phyloP scores from a whole-genome alignment of 305 asterid genomes.

The Fraxinus nigra region DNA sequence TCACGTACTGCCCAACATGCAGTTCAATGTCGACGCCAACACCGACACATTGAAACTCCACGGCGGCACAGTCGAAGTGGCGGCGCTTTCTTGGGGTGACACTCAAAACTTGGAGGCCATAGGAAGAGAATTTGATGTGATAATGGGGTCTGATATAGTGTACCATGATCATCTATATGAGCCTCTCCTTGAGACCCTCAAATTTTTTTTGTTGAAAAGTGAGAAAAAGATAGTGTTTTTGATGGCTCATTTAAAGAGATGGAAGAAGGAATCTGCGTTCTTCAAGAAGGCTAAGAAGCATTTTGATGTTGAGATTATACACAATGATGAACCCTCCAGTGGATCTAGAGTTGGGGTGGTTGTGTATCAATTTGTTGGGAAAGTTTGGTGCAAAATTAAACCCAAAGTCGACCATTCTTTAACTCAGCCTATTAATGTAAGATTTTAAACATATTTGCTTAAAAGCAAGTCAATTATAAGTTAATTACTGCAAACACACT shows the following conservation, averaged over 20 bases:
- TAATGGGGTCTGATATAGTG: constrained; percentile 76
- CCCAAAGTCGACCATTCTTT: not conserved
- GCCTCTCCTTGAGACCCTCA: constrained; percentile 56
- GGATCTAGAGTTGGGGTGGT: constrained; percentile 78
- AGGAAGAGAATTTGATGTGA: constrained; percentile 57
- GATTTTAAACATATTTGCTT: not conserved
- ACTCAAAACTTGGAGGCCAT: constrained; percentile 45
- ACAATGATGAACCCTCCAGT: constrained; percentile 37
- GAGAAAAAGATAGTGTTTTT: constrained; percentile 44
- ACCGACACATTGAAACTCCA: constrained; percentile 30
- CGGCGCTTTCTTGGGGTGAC: constrained; percentile 75
- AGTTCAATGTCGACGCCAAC: constrained; percentile 57
- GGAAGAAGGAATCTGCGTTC: constrained; percentile 70
- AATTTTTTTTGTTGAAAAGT: constrained; percentile 38
- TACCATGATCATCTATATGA: constrained; percentile 61
- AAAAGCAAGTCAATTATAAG: not conserved
- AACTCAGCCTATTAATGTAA: not conserved
- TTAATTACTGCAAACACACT: not conserved
- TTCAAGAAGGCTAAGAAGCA: constrained; percentile 61
- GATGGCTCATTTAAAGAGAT: constrained; percentile 76
- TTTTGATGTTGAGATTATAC: constrained; percentile 47
- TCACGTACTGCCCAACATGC: constrained; percentile 66
- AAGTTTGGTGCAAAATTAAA: constrained; percentile 8
- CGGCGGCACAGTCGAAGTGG: constrained; percentile 49
- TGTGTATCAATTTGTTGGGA: constrained; percentile 52